Conservation (phyloP, 495 filamentous ascomycete genomes). For the Aspergillus ellipticus region DNA sequence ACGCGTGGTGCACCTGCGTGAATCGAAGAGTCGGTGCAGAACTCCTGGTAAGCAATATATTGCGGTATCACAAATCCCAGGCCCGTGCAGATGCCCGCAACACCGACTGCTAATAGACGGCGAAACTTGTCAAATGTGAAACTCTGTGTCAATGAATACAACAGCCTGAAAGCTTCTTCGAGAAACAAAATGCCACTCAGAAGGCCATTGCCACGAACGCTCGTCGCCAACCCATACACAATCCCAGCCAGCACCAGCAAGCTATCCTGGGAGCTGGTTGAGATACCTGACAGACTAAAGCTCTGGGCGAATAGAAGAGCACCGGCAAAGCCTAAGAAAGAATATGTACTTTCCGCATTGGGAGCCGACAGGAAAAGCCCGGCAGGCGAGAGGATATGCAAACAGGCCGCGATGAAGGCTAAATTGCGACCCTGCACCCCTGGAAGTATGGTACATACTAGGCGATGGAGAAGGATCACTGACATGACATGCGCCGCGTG, state of each 20-base stretch:
- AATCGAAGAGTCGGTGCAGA: not conserved
- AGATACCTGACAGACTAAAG: not conserved
- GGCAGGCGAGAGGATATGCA: conserved; percentile 5
- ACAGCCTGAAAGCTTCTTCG: conserved; percentile 3
- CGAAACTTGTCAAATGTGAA: not conserved
- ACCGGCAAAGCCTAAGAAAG: conserved; percentile 5
- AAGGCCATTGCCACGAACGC: conserved; percentile 7
- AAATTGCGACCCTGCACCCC: conserved; percentile 4
- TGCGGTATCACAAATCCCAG: conserved; percentile 6
- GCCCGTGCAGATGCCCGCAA: conserved; percentile 3
- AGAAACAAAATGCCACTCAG: conserved; percentile 2
- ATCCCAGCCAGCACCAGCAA: not conserved
- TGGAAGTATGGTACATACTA: not conserved
- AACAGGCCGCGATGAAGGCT: conserved; percentile 7
- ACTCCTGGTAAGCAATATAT: conserved; percentile 8
- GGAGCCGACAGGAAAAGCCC: conserved; percentile 7
- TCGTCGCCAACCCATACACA: conserved; percentile 3
- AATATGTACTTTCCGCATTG: conserved; percentile 1
- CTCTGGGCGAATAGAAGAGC: conserved; percentile 7
- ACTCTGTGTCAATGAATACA: not conserved
- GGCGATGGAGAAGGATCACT: not conserved
- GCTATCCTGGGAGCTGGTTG: conserved; percentile 1
- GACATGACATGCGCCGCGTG: conserved; percentile 4
- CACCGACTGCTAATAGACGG: conserved; percentile 1
- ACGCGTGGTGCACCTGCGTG: not conserved